These are phyloP conservation scores for Kwoniella mangroviensis DNA, from an alignment of 768 basidiomycete species.

Conservation along the genomic window DNA sequence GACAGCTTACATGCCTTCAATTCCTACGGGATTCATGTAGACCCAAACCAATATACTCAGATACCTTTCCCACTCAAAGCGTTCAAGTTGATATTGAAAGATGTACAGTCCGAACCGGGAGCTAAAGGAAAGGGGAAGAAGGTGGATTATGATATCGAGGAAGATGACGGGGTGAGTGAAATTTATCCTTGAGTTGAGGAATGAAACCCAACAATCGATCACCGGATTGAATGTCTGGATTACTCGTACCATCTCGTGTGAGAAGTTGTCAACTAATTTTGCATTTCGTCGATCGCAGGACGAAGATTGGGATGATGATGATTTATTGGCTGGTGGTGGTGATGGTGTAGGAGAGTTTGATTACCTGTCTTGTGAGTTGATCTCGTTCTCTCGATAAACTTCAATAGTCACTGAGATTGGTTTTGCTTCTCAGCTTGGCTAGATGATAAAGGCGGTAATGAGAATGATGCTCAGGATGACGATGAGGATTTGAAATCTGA, in stretches of 20 bases:
- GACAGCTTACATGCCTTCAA: neutral
- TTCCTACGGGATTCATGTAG: constrained; percentile 59
- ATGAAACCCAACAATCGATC: too few species aligned
- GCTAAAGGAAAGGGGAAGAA: constrained; percentile 63
- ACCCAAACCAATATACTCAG: constrained; percentile 80
- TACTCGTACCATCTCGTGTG: neutral
- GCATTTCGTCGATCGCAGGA: constrained; percentile 58
- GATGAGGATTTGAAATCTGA: constrained; percentile 90
- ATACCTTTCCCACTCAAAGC: constrained; percentile 90
- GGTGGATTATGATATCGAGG: constrained; percentile 58
- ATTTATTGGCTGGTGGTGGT: constrained; percentile 63
- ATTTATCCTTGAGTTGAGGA: neutral
- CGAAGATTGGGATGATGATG: constrained; percentile 94
- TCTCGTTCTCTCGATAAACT: neutral
- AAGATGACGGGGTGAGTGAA: constrained; percentile 54
- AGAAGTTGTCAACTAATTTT: neutral
- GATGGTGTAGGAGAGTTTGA: constrained; percentile 71
- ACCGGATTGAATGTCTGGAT: too few species aligned
- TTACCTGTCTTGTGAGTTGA: constrained; percentile 67
- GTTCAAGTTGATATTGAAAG: constrained; percentile 83
- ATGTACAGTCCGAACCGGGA: constrained; percentile 73
- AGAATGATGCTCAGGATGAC: constrained; percentile 70
- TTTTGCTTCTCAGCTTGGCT: constrained; percentile 38
- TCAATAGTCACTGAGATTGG: neutral
- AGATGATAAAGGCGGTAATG: constrained; percentile 76